Evolutionary conservation across 257 asterid genomes (phyloP).

Genomic region (Rubia yunnanensis): DNA sequence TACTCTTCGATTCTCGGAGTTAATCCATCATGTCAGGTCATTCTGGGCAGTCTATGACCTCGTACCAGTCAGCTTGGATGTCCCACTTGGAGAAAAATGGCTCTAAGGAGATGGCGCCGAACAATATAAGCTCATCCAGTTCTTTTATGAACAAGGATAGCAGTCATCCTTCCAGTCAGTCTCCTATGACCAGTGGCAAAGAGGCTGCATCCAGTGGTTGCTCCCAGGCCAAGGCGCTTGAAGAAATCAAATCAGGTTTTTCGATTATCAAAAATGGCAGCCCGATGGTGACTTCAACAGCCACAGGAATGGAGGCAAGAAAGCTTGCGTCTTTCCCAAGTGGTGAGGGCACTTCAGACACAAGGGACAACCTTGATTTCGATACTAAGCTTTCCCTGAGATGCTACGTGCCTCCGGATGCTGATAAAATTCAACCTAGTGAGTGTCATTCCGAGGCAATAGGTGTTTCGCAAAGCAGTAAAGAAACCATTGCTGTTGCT

Average conservation of each 20-base stretch:
- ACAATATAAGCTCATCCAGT: slow-evolving; percentile 11
- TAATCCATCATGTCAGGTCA: slow-evolving; percentile 40
- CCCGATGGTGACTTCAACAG: slow-evolving; percentile 16
- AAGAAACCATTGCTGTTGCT: slow-evolving; percentile 22
- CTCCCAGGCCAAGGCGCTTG: slow-evolving; percentile 17
- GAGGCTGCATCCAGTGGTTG: slow-evolving; percentile 17
- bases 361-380: slow-evolving; percentile 8
- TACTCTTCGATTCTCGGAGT: background rate
- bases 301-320: slow-evolving; percentile 19
- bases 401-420: slow-evolving; percentile 18
- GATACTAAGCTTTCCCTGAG: slow-evolving; percentile 7
- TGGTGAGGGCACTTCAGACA: slow-evolving; percentile 9
- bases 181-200: slow-evolving; percentile 10
- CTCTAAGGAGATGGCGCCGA: slow-evolving; percentile 16
- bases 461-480: slow-evolving; percentile 26
- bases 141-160: slow-evolving; percentile 20
- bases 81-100: slow-evolving; percentile 49
- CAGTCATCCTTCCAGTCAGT: slow-evolving; percentile 11
- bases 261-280: slow-evolving; percentile 14
- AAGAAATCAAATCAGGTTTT: slow-evolving; percentile 13
- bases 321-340: slow-evolving; percentile 4
- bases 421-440: slow-evolving; percentile 1
- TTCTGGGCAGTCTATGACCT: slow-evolving; percentile 22
- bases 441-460: slow-evolving; percentile 12
- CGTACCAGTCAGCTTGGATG: slow-evolving; percentile 55